Evolutionary conservation across 169 alveolate species (phyloP), one percentile per base, ranked within the genome.

Genomic region (Ophryocystis elektroscirrha): DNA sequence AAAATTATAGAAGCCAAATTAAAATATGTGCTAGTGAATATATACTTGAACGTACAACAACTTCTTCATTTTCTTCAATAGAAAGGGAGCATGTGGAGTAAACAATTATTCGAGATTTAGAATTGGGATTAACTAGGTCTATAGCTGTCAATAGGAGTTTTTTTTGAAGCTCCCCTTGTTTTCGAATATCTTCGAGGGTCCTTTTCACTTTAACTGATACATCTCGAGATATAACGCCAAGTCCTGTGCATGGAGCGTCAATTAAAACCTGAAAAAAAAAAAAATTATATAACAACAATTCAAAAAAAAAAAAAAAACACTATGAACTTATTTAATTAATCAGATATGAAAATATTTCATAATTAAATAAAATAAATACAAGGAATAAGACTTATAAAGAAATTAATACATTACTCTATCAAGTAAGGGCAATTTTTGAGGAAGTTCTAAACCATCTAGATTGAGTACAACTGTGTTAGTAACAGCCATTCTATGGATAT

Each of bases 171-270:
- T n/a, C n/a, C n/a, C n/a, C n/a, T n/a, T n/a, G n/a, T n/a, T n/a
- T n/a, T n/a, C n/a, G n/a, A n/a, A n/a, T n/a, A n/a, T n/a, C n/a
- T n/a, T n/a, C n/a, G n/a, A 16, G 52, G 47, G 56, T 54, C 30
- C 78, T 49, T 28, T 64, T 59, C 5, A 61, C 64, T 69, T 85
- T 85, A 29, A 85, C 76, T 9, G 87, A 68, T 0, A 84, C 87
- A 52, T 85, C 95, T 52, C 87, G 76, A 6, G 85, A 63, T 30
- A 85, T 81, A 59, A 85, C 81, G 24, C 96, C 96, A 24, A 80
- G 56, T 28, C 93, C 96, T 0, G 84, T 61, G 59, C 93, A 83
- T 2, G 93, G 96, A 2, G 93, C 89, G 56, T 87, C 96, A 20
- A 83, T 66, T 23, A 87, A 61, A 28, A 79, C 89, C 63, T 89